Conservation (phyloP, 1,139 yeast species). For the Tardiomyces blankii region DNA sequence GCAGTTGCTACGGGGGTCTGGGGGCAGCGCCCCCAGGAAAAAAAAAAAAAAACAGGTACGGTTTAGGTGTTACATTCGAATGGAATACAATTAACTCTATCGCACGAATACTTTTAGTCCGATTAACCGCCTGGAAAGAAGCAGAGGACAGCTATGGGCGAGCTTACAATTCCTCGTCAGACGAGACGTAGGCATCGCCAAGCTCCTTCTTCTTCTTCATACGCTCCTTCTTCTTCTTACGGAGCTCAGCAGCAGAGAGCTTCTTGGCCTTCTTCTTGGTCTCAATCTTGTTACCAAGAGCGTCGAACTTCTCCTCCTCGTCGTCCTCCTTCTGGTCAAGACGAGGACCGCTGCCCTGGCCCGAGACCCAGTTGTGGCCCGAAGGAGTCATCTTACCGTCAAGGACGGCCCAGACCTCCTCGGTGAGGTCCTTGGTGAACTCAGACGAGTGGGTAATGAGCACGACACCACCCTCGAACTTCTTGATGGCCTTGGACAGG, state of each 20-base stretch:
- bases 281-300: slow-evolving; percentile 99
- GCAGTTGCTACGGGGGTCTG: too few species aligned
- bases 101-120: not conserved
- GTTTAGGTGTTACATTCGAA: not conserved
- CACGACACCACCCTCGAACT: slow-evolving; percentile 98
- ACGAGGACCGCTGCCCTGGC: slow-evolving; percentile 99
- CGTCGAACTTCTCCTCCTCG: slow-evolving; percentile 98
- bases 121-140: not conserved
- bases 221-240: slow-evolving; percentile 99
- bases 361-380: slow-evolving; percentile 99
- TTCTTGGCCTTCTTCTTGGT: slow-evolving; percentile 93
- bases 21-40: too few species aligned
- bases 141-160: not conserved
- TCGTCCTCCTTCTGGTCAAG: slow-evolving; percentile 87
- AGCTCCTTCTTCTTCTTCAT: slow-evolving; percentile 99
- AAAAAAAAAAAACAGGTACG: too few species aligned
- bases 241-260: slow-evolving; percentile 96
- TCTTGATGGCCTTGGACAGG: slow-evolving; percentile 96
- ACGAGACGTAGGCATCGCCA: slow-evolving; percentile 98
- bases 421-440: slow-evolving; percentile 98
- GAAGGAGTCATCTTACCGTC: slow-evolving; percentile 99
- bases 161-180: slow-evolving; percentile 63
- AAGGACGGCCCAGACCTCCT: slow-evolving; percentile 99
- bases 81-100: not conserved
- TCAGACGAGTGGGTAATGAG: slow-evolving; percentile 99